phyloP scores from a whole-genome alignment of 371 early-diverging fungal species.

The Batkoa obscura region DNA sequence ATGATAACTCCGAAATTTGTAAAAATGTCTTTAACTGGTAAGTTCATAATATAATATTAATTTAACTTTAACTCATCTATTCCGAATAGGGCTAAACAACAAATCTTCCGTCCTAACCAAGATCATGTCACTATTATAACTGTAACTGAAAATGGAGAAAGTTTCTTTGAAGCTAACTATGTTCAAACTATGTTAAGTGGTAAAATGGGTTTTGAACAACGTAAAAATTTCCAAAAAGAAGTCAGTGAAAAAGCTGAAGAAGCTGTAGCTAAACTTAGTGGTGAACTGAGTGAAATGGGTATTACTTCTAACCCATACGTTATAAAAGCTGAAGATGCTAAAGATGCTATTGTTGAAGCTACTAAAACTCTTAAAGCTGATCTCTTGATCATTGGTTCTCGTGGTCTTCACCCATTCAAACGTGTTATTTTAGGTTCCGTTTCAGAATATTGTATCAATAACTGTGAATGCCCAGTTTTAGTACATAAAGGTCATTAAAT shows the following conservation, averaged over 20 bases:
- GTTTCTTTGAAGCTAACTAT: neutral
- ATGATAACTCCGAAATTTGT: constrained; percentile 6
- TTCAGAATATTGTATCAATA: constrained; percentile 9
- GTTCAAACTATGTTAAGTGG: neutral
- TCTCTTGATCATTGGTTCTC: constrained; percentile 6
- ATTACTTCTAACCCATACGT: neutral
- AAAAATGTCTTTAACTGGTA: constrained; percentile 9
- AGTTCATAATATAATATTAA: neutral
- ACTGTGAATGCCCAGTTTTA: constrained; percentile 6
- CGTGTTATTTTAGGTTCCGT: constrained; percentile 8
- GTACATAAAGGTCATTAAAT: constrained; percentile 6
- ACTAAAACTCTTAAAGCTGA: constrained; percentile 6
- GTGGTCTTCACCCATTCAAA: constrained; percentile 5
- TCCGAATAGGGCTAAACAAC: neutral
- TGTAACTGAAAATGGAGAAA: constrained; percentile 5
- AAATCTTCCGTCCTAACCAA: constrained; percentile 3
- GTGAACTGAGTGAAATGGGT: neutral
- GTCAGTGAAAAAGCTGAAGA: neutral
- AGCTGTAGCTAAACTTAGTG: neutral
- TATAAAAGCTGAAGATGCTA: constrained; percentile 4
- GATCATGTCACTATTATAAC: constrained; percentile 7
- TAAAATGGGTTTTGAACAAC: neutral
- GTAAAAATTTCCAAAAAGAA: neutral
- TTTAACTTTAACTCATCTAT: neutral
- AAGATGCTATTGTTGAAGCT: constrained; percentile 1